phyloP scores from a whole-genome alignment of 1,139 yeast species.

The Blastobotrys illinoisensis region DNA sequence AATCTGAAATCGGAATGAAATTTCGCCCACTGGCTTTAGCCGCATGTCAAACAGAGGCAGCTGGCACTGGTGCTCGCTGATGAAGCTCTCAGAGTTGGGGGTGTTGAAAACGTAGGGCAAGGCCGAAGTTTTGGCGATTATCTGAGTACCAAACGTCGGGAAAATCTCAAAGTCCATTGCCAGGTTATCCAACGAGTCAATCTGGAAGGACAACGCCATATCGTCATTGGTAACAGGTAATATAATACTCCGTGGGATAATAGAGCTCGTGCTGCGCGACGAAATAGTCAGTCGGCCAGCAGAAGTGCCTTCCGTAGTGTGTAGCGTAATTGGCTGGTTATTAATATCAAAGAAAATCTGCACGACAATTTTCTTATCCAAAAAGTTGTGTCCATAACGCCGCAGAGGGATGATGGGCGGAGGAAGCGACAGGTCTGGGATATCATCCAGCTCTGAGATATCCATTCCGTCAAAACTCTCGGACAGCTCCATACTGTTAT shows the following conservation, averaged over 20 bases:
- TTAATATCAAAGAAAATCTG: slow-evolving; percentile 67
- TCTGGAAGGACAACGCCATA: slow-evolving; percentile 75
- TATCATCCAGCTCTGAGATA: slow-evolving; percentile 51
- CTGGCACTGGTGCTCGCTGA: slow-evolving; percentile 36
- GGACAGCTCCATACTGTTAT: neutral
- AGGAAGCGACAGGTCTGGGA: slow-evolving; percentile 87
- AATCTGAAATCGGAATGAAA: slow-evolving; percentile 72
- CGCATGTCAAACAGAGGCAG: slow-evolving; percentile 81
- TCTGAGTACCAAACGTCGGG: slow-evolving; percentile 90
- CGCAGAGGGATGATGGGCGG: slow-evolving; percentile 94
- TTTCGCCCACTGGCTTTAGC: slow-evolving; percentile 74
- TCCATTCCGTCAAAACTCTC: slow-evolving; percentile 22
- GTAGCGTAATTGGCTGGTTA: slow-evolving; percentile 31
- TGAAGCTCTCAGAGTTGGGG: slow-evolving; percentile 20
- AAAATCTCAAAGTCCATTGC: slow-evolving; percentile 84
- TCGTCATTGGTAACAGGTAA: slow-evolving; percentile 74
- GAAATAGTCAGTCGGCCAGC: slow-evolving; percentile 69
- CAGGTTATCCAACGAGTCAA: slow-evolving; percentile 72
- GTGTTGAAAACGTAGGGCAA: slow-evolving; percentile 46
- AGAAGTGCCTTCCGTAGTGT: slow-evolving; percentile 33
- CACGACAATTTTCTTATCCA: slow-evolving; percentile 73
- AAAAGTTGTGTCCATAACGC: slow-evolving; percentile 90
- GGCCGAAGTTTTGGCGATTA: slow-evolving; percentile 85
- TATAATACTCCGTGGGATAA: slow-evolving; percentile 79
- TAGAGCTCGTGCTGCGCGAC: slow-evolving; percentile 42